phyloP scores from a whole-genome alignment of 2,329 filamentous ascomycete genomes.

The Herpotrichia juniperi region DNA sequence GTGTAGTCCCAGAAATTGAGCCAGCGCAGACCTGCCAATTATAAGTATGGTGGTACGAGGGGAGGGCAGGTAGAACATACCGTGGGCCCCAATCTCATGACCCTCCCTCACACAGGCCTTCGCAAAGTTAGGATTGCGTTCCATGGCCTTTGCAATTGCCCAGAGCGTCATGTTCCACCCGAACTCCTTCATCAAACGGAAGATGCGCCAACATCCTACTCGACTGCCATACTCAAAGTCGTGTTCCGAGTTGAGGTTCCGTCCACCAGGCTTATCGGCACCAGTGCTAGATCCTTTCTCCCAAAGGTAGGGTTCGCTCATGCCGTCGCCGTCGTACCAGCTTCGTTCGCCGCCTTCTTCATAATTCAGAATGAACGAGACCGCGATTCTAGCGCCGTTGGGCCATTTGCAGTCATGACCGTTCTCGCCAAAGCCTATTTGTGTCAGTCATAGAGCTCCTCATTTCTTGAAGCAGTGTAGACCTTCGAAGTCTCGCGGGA shows the following conservation, averaged over 20 bases:
- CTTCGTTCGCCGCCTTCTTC: conserved; percentile 27
- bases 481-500: conserved; percentile 48
- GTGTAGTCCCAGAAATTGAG: conserved; percentile 55
- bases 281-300: conserved; percentile 37
- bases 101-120: conserved; percentile 53
- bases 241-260: conserved; percentile 54
- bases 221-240: conserved; percentile 57
- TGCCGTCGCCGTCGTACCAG: conserved; percentile 18
- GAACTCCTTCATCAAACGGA: conserved; percentile 54
- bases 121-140: conserved; percentile 54
- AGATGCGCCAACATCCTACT: conserved; percentile 55
- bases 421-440: conserved; percentile 26
- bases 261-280: conserved; percentile 26
- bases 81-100: conserved; percentile 56
- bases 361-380: conserved; percentile 32
- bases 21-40: conserved; percentile 46
- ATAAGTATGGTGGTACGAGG: background rate
- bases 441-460: background rate
- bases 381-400: conserved; percentile 38
- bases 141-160: conserved; percentile 54
- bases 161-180: conserved; percentile 57
- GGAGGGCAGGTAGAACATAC: conserved; percentile 9
- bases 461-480: background rate
- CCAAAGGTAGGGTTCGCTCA: conserved; percentile 43
- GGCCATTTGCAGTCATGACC: conserved; percentile 42